Conservation (phyloP, 1,139 yeast genomes). For the Taphrina populina region DNA sequence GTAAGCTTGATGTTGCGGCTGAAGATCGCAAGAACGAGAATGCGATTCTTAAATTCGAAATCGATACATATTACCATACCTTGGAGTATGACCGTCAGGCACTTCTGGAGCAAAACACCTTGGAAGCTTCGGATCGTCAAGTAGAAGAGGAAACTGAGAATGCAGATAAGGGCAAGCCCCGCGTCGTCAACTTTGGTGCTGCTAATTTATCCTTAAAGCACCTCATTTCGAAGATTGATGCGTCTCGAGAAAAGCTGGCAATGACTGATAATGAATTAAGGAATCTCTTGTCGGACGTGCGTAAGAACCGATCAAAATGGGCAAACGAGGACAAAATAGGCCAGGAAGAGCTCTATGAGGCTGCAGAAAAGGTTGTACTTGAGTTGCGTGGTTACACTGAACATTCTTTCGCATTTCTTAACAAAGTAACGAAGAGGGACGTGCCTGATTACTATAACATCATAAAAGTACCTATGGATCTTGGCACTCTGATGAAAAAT, state of each 20-base stretch:
- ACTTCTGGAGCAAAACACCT: conserved; percentile 33
- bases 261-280: conserved; percentile 84
- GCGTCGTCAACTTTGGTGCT: conserved; percentile 63
- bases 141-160: conserved; percentile 37
- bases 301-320: conserved; percentile 96
- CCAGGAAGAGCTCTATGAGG: conserved; percentile 95
- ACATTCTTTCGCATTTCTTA: conserved; percentile 92
- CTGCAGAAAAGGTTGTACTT: conserved; percentile 89
- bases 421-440: conserved; percentile 91
- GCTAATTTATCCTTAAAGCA: conserved; percentile 77
- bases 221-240: conserved; percentile 72
- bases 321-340: conserved; percentile 91
- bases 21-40: conserved; percentile 32
- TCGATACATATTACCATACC: conserved; percentile 28
- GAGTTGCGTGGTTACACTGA: conserved; percentile 91
- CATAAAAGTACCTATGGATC: conserved; percentile 93
- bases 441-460: conserved; percentile 93
- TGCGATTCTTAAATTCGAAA: conserved; percentile 12
- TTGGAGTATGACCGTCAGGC: conserved; percentile 30
- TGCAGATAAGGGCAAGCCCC: conserved; percentile 40
- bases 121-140: conserved; percentile 36
- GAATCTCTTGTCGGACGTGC: conserved; percentile 81
- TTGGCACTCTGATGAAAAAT: conserved; percentile 89
- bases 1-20: conserved; percentile 36
- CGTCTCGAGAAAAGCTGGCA: conserved; percentile 67